phyloP scores from a whole-genome alignment of 495 filamentous ascomycete genomes.

The Penicillium mononematosum region DNA sequence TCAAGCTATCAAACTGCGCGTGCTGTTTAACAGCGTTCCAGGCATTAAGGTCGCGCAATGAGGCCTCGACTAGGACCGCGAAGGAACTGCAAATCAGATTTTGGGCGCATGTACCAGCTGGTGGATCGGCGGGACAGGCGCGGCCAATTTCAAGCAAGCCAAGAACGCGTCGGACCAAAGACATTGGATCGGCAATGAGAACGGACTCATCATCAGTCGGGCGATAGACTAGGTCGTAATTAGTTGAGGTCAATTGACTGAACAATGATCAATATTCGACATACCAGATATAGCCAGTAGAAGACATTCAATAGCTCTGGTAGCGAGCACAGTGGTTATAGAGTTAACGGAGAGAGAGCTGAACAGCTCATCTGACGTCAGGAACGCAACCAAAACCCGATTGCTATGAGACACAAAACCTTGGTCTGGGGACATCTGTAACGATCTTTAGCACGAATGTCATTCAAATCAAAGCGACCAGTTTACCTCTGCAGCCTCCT shows the following conservation, averaged over 20 bases:
- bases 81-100: slow-evolving; percentile 55
- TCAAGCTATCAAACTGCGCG: slow-evolving; percentile 42
- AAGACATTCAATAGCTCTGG: slow-evolving; percentile 39
- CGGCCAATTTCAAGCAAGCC: slow-evolving; percentile 34
- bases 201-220: slow-evolving; percentile 11
- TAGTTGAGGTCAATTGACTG: neutral
- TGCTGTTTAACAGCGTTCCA: slow-evolving; percentile 57
- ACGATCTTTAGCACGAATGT: neutral
- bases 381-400: slow-evolving; percentile 37
- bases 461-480: slow-evolving; percentile 9
- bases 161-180: slow-evolving; percentile 33
- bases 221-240: slow-evolving; percentile 18
- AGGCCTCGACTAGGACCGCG: slow-evolving; percentile 63
- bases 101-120: slow-evolving; percentile 21
- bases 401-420: slow-evolving; percentile 48
- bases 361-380: slow-evolving; percentile 39
- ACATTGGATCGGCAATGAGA: slow-evolving; percentile 21
- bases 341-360: slow-evolving; percentile 19
- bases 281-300: slow-evolving; percentile 26
- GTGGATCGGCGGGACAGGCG: slow-evolving; percentile 1
- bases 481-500: slow-evolving; percentile 38
- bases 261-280: neutral
- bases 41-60: slow-evolving; percentile 55
- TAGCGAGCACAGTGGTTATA: slow-evolving; percentile 32
- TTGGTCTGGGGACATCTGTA: slow-evolving; percentile 33